Evolutionary conservation across 345 rosid species (phyloP).

Genomic region (Dipteronia dyeriana): DNA sequence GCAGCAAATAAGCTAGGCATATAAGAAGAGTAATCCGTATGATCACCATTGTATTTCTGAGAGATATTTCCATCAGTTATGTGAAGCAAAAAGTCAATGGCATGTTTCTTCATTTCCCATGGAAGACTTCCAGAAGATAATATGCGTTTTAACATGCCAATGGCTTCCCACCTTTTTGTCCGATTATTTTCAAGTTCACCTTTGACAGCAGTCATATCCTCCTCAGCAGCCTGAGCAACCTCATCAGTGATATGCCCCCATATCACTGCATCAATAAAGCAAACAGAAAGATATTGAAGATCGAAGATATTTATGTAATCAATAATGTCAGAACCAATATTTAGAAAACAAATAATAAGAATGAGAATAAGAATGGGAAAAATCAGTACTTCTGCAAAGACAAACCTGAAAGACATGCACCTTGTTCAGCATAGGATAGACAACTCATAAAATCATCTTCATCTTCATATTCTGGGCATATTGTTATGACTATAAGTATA

Average conservation of each 20-base stretch:
- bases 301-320: constrained; percentile 1
- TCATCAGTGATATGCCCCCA: constrained; percentile 58
- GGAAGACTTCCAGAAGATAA: constrained; percentile 52
- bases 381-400: constrained; percentile 19
- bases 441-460: constrained; percentile 49
- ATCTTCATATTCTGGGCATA: constrained; percentile 55
- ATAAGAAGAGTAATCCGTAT: constrained; percentile 50
- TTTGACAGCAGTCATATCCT: constrained; percentile 41
- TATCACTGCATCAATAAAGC: constrained; percentile 47
- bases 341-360: neutral
- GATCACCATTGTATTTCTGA: constrained; percentile 33
- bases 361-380: constrained; percentile 9
- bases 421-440: constrained; percentile 58
- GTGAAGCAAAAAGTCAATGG: constrained; percentile 65
- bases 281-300: constrained; percentile 14
- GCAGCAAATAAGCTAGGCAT: constrained; percentile 62
- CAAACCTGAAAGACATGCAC: constrained; percentile 78
- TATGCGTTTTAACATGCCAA: constrained; percentile 72
- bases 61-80: constrained; percentile 48
- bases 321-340: neutral
- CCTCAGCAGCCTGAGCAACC: constrained; percentile 51
- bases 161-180: constrained; percentile 72
- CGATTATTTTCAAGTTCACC: constrained; percentile 56
- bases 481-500: constrained; percentile 9
- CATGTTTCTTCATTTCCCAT: constrained; percentile 70